A percentile compares a stretch with the other conserved stretches of the same genome.
phyloP scores from a whole-genome alignment of 2,329 filamentous ascomycete genomes.

The Diaporthe aspalathi region DNA sequence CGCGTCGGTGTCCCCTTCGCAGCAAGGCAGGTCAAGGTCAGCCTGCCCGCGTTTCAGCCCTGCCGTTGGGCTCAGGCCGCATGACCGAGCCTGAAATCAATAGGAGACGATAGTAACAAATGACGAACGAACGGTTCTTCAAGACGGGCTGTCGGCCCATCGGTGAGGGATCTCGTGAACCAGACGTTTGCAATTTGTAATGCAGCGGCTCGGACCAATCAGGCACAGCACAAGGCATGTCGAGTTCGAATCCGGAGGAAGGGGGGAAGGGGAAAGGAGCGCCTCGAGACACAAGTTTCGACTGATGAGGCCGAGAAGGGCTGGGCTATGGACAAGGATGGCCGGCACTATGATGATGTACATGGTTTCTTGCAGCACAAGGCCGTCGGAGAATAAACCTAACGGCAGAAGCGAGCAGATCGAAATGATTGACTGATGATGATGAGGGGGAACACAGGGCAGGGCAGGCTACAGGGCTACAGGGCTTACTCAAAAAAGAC shows the following conservation, averaged over 20 bases:
- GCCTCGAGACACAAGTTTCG: conserved; percentile 26
- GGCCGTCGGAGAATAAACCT: conserved; percentile 19
- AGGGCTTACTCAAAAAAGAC: no score
- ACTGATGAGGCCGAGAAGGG: conserved; percentile 7
- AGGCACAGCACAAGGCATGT: conserved; percentile 4
- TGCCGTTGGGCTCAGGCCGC: conserved; percentile 26
- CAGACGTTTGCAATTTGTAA: conserved; percentile 11
- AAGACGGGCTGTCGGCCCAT: conserved; percentile 24
- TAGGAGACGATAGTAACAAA: neutral
- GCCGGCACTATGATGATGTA: conserved; percentile 4
- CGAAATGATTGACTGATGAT: conserved; percentile 5
- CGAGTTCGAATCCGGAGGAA: neutral
- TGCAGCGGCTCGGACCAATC: conserved; percentile 14
- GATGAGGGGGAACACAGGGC: conserved; percentile 1
- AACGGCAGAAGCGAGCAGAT: conserved; percentile 24
- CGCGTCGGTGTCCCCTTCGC: conserved; percentile 12
- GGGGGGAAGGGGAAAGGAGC: no score
- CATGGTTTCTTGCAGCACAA: conserved; percentile 10
- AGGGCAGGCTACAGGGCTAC: conserved; percentile 10
- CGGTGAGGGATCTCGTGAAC: conserved; percentile 15
- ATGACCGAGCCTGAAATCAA: conserved; percentile 17
- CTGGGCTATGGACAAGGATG: conserved; percentile 25
- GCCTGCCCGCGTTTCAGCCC: conserved; percentile 15
- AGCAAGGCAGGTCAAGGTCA: neutral
- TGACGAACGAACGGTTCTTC: conserved; percentile 32